Percentiles rank a stretch among this genome's conserved stretches.
These are phyloP conservation scores for Bruguiera hainesii DNA, from an alignment of 441 rosid genomes.

Conservation along the genomic window DNA sequence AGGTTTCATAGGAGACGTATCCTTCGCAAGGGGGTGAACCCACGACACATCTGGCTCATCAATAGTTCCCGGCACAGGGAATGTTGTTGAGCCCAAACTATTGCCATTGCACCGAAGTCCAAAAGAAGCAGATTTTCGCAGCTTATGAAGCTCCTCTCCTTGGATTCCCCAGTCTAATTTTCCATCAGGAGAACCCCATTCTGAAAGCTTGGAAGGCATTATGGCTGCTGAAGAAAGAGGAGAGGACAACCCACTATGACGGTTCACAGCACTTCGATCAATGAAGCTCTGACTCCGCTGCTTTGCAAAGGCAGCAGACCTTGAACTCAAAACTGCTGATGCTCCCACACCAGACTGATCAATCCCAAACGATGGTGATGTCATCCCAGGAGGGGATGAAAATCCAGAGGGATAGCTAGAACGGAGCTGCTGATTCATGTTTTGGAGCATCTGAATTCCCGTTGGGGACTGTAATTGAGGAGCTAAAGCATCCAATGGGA, in stretches of 20 bases:
- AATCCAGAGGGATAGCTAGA: slow-evolving; percentile 41
- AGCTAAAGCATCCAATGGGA: slow-evolving; percentile 32
- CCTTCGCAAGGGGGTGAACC: slow-evolving; percentile 82
- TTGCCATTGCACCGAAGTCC: slow-evolving; percentile 42
- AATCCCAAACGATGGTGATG: slow-evolving; percentile 38
- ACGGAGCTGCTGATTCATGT: slow-evolving; percentile 44
- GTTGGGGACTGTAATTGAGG: slow-evolving; percentile 43
- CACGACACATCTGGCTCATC: slow-evolving; percentile 81
- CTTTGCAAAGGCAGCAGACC: slow-evolving; percentile 65
- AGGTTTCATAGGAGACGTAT: slow-evolving; percentile 27
- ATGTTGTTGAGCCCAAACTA: slow-evolving; percentile 16
- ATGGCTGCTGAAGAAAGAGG: slow-evolving; percentile 31
- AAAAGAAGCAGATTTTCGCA: slow-evolving; percentile 64
- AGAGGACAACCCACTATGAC: slow-evolving; percentile 37
- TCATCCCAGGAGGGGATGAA: slow-evolving; percentile 51
- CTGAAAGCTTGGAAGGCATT: slow-evolving; percentile 37
- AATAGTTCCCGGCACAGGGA: slow-evolving; percentile 21
- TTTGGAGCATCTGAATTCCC: slow-evolving; percentile 48
- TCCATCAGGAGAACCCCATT: slow-evolving; percentile 82
- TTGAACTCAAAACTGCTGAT: slow-evolving; percentile 51
- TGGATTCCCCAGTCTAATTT: slow-evolving; percentile 80
- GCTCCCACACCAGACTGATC: slow-evolving; percentile 47
- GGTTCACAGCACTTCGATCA: slow-evolving; percentile 48
- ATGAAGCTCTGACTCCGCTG: slow-evolving; percentile 77
- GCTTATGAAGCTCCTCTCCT: slow-evolving; percentile 74